Conservation (phyloP, 148 eudicot species). For the Persicaria maculosa region DNA sequence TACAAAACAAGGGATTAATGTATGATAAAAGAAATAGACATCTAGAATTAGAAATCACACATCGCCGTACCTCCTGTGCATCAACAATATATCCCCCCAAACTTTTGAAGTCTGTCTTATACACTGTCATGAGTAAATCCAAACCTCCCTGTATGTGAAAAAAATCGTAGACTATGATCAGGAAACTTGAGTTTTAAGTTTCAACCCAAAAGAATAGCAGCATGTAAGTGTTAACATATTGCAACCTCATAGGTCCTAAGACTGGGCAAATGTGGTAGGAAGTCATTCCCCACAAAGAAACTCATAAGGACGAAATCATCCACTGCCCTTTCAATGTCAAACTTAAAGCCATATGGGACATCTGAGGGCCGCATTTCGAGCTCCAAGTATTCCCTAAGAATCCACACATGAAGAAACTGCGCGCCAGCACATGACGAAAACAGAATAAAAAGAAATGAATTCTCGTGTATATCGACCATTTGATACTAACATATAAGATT, state of each 20-base stretch:
- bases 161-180: not conserved
- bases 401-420: constrained; percentile 48
- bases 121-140: constrained; percentile 34
- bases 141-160: constrained; percentile 8
- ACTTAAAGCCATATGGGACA: constrained; percentile 19
- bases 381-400: constrained; percentile 38
- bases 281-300: constrained; percentile 48
- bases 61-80: constrained; percentile 23
- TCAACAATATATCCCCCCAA: constrained; percentile 46
- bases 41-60: not conserved
- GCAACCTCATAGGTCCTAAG: constrained; percentile 42
- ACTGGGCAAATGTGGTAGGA: constrained; percentile 42
- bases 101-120: constrained; percentile 31
- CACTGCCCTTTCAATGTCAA: constrained; percentile 32
- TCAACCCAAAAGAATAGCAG: not conserved
- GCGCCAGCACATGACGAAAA: no score
- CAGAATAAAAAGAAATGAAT: constrained; percentile 3
- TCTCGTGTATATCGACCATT: not conserved
- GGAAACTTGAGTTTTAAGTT: not conserved
- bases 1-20: not conserved
- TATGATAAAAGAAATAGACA: not conserved
- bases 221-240: not conserved
- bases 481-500: not conserved
- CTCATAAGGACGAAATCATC: constrained; percentile 51
- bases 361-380: constrained; percentile 22